Percentiles rank a stretch among this genome's conserved stretches.
Conservation (phyloP, 1,139 yeast genomes). For the Kodamaea derodonti region DNA sequence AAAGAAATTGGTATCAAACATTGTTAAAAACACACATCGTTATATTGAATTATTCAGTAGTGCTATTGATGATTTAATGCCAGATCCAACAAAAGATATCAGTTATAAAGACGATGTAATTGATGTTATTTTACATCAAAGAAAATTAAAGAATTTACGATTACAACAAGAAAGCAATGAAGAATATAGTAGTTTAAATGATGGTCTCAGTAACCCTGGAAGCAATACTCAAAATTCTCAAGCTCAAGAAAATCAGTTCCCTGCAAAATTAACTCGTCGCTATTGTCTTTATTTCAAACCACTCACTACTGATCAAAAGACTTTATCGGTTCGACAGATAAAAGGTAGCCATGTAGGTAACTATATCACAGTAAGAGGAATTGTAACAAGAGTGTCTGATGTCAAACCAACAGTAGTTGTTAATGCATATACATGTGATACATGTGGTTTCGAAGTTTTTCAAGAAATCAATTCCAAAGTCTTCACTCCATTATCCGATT, state of each 20-base stretch:
- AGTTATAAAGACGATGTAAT: conserved; percentile 84
- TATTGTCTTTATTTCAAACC: conserved; percentile 88
- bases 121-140: conserved; percentile 88
- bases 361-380: conserved; percentile 86
- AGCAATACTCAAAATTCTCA: conserved; percentile 5
- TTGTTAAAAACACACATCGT: conserved; percentile 71
- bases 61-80: conserved; percentile 78
- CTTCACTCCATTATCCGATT: conserved; percentile 81
- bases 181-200: conserved; percentile 41
- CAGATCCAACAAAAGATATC: conserved; percentile 73
- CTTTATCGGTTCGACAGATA: conserved; percentile 85
- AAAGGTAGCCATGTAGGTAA: conserved; percentile 83
- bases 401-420: conserved; percentile 91
- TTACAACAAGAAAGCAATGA: conserved; percentile 63
- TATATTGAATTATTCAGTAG: conserved; percentile 73
- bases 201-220: conserved; percentile 22
- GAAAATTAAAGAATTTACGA: conserved; percentile 76
- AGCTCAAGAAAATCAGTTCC: conserved; percentile 53
- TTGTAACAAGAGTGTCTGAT: conserved; percentile 92
- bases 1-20: conserved; percentile 49
- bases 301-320: conserved; percentile 48
- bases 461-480: conserved; percentile 87
- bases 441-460: conserved; percentile 94
- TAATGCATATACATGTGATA: conserved; percentile 95
- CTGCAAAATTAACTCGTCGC: conserved; percentile 81